phyloP scores from a whole-genome alignment of 805 yeast species.

The Myxozyma neotropica region DNA sequence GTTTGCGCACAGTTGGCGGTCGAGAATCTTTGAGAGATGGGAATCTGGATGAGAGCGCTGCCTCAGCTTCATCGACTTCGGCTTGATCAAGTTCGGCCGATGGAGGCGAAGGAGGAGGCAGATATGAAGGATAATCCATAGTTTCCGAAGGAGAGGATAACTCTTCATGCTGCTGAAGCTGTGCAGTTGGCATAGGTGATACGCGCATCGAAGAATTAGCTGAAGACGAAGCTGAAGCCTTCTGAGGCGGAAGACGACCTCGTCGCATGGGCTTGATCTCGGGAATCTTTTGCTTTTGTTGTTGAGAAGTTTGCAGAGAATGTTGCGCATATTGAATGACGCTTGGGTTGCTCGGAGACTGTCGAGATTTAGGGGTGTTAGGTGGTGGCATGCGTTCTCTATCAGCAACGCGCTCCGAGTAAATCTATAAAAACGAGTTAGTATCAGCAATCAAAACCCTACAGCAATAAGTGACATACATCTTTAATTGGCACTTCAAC shows the following conservation, averaged over 20 bases:
- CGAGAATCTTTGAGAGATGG: constrained; percentile 4
- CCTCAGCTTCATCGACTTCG: constrained; percentile 19
- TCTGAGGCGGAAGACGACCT: constrained; percentile 31
- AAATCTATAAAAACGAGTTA: constrained; percentile 1
- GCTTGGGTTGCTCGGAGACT: neutral
- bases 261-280: constrained; percentile 34
- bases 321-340: constrained; percentile 17
- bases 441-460: neutral
- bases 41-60: constrained; percentile 7
- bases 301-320: neutral
- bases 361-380: neutral
- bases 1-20: neutral
- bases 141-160: constrained; percentile 16
- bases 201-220: neutral
- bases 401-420: constrained; percentile 5
- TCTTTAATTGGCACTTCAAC: constrained; percentile 52
- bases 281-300: constrained; percentile 11
- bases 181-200: constrained; percentile 2
- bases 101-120: constrained; percentile 23
- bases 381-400: constrained; percentile 28
- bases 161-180: neutral
- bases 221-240: constrained; percentile 1
- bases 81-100: constrained; percentile 2
- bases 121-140: constrained; percentile 16
- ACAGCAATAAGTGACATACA: constrained; percentile 5